Evolutionary conservation across 257 asterid genomes (phyloP).

Genomic region (Primulina huaijiensis): DNA sequence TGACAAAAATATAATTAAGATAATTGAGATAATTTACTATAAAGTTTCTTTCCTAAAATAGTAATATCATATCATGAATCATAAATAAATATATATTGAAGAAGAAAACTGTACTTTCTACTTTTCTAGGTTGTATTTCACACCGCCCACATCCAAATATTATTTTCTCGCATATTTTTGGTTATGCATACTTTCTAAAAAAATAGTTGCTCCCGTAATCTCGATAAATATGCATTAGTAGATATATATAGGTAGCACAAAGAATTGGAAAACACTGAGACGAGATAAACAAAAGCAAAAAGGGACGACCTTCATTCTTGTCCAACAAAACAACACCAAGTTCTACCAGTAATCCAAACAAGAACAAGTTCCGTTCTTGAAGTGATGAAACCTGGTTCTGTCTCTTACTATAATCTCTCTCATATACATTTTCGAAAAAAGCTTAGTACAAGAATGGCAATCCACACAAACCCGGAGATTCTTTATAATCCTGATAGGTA

Average conservation of each 20-base stretch:
- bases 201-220: too few species aligned
- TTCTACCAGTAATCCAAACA: conserved; percentile 62
- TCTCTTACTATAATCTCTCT: conserved; percentile 68
- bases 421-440: conserved; percentile 38
- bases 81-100: too few species aligned
- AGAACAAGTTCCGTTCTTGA: conserved; percentile 50
- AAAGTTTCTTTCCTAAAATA: too few species aligned
- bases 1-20: not conserved
- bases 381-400: conserved; percentile 62
- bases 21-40: not conserved
- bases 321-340: conserved; percentile 5
- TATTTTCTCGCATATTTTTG: too few species aligned
- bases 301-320: too few species aligned
- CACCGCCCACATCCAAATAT: too few species aligned
- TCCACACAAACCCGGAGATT: conserved; percentile 64
- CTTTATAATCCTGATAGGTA: conserved; percentile 50
- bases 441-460: conserved; percentile 54
- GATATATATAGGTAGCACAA: not conserved
- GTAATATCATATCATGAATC: too few species aligned
- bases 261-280: not conserved
- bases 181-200: too few species aligned
- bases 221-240: too few species aligned
- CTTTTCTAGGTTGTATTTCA: too few species aligned
- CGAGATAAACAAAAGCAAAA: too few species aligned
- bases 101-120: too few species aligned